Evolutionary conservation across 352 stramenopile genomes (phyloP).

Genomic region (Phytophthora ramorum): DNA sequence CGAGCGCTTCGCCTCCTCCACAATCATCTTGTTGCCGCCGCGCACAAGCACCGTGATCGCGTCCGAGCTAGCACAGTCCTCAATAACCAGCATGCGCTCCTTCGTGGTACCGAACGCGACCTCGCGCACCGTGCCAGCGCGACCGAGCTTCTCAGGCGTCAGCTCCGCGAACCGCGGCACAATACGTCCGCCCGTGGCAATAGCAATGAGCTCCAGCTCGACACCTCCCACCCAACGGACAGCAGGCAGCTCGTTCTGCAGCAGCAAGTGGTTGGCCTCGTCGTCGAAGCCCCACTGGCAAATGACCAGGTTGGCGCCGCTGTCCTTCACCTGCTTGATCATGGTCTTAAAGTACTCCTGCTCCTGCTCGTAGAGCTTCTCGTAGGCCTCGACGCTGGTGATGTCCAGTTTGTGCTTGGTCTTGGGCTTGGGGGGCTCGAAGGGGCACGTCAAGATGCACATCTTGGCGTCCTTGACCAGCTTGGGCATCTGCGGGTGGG

Average conservation of each 20-base stretch:
- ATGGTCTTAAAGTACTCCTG: conserved; percentile 99
- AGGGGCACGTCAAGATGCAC: conserved; percentile 99
- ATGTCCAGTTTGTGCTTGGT: conserved; percentile 99
- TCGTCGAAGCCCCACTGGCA: conserved; percentile 99
- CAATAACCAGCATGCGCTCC: conserved; percentile 98
- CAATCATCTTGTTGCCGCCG: conserved; percentile 99
- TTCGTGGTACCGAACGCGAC: conserved; percentile 98
- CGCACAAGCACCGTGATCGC: conserved; percentile 99
- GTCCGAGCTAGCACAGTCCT: conserved; percentile 98
- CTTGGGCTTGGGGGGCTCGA: conserved; percentile 99
- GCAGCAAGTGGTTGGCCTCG: conserved; percentile 98
- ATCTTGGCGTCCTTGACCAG: conserved; percentile 97
- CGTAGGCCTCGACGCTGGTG: conserved; percentile 97
- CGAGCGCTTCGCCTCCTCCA: conserved; percentile 99
- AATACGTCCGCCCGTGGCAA: conserved; percentile 98
- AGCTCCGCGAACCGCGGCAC: conserved; percentile 98
- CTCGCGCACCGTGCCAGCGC: conserved; percentile 94
- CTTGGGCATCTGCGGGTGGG: conserved; percentile 99
- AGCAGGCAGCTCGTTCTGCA: conserved; percentile 97
- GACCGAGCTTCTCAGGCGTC: conserved; percentile 96
- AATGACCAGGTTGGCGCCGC: conserved; percentile 98
- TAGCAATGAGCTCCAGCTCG: conserved; percentile 99
- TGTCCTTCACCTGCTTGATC: conserved; percentile 99
- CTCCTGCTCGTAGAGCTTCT: conserved; percentile 97
- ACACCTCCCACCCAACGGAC: conserved; percentile 99